Evolutionary conservation across 208 protist genomes (phyloP), one percentile per base, ranked within the genome.

Genomic region (Tetramitus jugosus): DNA sequence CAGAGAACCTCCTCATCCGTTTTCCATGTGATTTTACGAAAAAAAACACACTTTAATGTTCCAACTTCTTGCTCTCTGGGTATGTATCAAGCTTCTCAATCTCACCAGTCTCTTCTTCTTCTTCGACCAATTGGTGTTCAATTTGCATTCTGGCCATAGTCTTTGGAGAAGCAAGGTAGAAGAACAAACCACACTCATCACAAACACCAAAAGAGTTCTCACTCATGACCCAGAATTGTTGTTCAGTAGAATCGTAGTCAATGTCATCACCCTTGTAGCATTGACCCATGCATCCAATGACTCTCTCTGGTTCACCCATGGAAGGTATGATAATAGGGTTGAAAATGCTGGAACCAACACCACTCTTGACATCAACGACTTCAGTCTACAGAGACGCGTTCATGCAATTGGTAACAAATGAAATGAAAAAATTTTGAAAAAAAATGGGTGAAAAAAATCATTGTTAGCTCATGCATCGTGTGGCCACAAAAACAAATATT

Each of bases 221-320:
- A 29, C 43, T 69, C 62, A 69, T 69, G 29, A 69, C 39, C 62
- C 62, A 69, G 62, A 45, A 69, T 69, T 69, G 62, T 20, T 29
- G 20, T 37, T 69, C 62, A 26, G 39, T 43, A 17, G 31, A 29
- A 69, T 69, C 26, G 35, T 45, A 69, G 17, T 69, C 62, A 45
- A 45, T 39, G 31, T 45, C 37, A 37, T 69, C 33, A 45, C 26
- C 62, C 17, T 69, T 43, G 26, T 29, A 69, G 43, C 64, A 71
- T 23, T 42, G 39, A 35, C 64, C 64, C 10, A 35, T 49, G 33
- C 64, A 71, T 49, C 23, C 35, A 33, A 71, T n/a, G 23, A 46
- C 40, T 26, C 64, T 10, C 49, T 71, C 64, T 42, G 10, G 13
- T 35, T 71, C 64, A 17, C 40, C 35, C 33, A 14, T 42, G 33